A percentile compares a stretch with the other conserved stretches of the same genome.
Conservation (phyloP, 2,329 filamentous ascomycete genomes). For the Pezicula neosporulosa region DNA sequence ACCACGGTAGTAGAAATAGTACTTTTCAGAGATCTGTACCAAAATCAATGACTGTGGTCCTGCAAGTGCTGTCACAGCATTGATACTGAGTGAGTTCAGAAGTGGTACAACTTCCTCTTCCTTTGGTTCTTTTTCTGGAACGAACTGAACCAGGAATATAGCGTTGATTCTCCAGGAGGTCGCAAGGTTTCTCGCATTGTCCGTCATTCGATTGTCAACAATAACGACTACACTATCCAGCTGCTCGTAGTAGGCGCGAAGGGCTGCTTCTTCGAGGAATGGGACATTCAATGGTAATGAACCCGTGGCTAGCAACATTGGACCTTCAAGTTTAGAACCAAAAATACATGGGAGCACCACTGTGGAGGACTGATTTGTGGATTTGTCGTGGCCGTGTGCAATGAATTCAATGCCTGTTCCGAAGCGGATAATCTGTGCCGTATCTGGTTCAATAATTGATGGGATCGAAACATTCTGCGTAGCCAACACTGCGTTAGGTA, state of each 20-base stretch:
- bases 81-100: constrained; percentile 21
- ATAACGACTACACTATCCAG: constrained; percentile 22
- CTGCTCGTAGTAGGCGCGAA: constrained; percentile 14
- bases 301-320: constrained; percentile 15
- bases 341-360: constrained; percentile 22
- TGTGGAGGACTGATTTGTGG: constrained; percentile 1
- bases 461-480: constrained; percentile 10
- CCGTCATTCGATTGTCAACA: constrained; percentile 28
- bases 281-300: constrained; percentile 12
- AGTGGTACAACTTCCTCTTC: constrained; percentile 12
- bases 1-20: constrained; percentile 25
- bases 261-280: constrained; percentile 13
- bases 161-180: constrained; percentile 24
- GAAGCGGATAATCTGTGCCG: constrained; percentile 10
- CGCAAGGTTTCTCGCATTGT: constrained; percentile 27
- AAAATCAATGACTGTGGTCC: constrained; percentile 23
- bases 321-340: constrained; percentile 19
- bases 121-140: constrained; percentile 4
- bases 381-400: neutral
- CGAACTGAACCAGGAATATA: constrained; percentile 21
- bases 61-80: constrained; percentile 23
- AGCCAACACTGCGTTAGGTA: constrained; percentile 7
- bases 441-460: constrained; percentile 7
- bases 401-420: constrained; percentile 11
- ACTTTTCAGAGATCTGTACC: constrained; percentile 19